Conservation (phyloP, 352 stramenopile species). For the Phytophthora macrochlamydospora region DNA sequence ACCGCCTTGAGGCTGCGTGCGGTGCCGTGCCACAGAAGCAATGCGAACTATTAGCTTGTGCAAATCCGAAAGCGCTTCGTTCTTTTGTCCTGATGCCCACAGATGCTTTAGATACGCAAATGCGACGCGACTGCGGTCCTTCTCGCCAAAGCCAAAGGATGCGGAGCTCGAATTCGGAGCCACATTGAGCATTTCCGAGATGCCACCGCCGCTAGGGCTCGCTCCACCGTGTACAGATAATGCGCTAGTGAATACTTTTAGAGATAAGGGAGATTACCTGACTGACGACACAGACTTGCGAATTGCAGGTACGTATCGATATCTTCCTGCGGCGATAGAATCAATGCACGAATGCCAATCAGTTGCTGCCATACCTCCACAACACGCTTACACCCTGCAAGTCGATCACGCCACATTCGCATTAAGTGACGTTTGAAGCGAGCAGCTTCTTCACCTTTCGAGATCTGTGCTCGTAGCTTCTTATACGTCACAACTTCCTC, state of each 20-base stretch:
- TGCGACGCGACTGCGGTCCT: slow-evolving; percentile 92
- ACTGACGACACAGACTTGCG: slow-evolving; percentile 91
- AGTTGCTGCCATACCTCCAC: slow-evolving; percentile 94
- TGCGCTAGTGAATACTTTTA: slow-evolving; percentile 87
- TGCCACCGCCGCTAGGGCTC: slow-evolving; percentile 13
- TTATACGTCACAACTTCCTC: slow-evolving; percentile 98
- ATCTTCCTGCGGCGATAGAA: slow-evolving; percentile 87
- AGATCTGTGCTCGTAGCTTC: slow-evolving; percentile 76
- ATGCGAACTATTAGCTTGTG: slow-evolving; percentile 82
- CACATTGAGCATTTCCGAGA: slow-evolving; percentile 58
- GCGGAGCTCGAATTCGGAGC: slow-evolving; percentile 62
- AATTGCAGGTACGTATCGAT: slow-evolving; percentile 93
- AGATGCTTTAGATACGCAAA: slow-evolving; percentile 97
- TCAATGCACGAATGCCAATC: slow-evolving; percentile 92
- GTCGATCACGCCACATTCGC: slow-evolving; percentile 83
- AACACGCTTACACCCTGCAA: slow-evolving; percentile 91
- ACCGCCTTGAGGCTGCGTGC: slow-evolving; percentile 17
- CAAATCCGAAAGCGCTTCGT: slow-evolving; percentile 89
- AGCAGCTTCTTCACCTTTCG: slow-evolving; percentile 75
- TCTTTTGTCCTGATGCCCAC: slow-evolving; percentile 90
- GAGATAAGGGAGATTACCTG: slow-evolving; percentile 82
- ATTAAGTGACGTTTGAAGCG: slow-evolving; percentile 85
- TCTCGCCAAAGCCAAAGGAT: slow-evolving; percentile 75
- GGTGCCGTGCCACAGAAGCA: slow-evolving; percentile 42
- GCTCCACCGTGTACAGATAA: slow-evolving; percentile 58